Conservation (phyloP, 2,329 filamentous ascomycete species). For the Fusarium sp. region DNA sequence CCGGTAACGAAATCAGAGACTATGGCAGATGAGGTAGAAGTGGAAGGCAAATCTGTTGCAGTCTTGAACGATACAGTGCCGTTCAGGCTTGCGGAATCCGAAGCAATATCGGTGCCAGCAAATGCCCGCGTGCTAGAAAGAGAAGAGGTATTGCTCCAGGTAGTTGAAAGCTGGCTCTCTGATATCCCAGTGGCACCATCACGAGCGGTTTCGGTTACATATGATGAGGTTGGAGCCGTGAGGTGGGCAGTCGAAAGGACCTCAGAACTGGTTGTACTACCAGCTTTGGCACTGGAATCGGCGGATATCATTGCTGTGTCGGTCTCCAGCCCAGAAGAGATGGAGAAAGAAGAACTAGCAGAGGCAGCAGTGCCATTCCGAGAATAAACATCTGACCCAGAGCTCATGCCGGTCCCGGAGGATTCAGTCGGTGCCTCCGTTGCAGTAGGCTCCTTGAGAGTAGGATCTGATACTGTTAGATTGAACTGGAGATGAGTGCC, state of each 20-base stretch:
- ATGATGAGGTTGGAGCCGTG: slow-evolving; percentile 14
- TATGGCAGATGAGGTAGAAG: slow-evolving; percentile 1
- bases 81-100: not conserved
- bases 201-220: slow-evolving; percentile 1
- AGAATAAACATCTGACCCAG: slow-evolving; percentile 6
- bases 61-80: not conserved
- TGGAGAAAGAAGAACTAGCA: slow-evolving; percentile 2
- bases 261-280: slow-evolving; percentile 29
- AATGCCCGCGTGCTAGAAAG: slow-evolving; percentile 7
- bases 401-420: slow-evolving; percentile 5
- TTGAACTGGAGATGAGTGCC: too few species aligned
- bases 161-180: not conserved
- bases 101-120: not conserved
- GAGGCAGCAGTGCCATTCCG: not conserved
- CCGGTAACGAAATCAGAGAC: not conserved
- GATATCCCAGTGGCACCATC: not conserved
- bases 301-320: slow-evolving; percentile 19
- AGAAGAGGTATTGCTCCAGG: slow-evolving; percentile 1
- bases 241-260: slow-evolving; percentile 8
- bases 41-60: not conserved
- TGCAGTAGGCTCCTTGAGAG: slow-evolving; percentile 13
- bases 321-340: slow-evolving; percentile 11
- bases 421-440: not conserved
- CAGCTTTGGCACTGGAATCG: slow-evolving; percentile 40
- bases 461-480: slow-evolving; percentile 35